Evolutionary conservation across 2,329 filamentous ascomycete genomes (phyloP), one percentile per base, ranked within the genome.

Genomic region (Xylaria sp.): DNA sequence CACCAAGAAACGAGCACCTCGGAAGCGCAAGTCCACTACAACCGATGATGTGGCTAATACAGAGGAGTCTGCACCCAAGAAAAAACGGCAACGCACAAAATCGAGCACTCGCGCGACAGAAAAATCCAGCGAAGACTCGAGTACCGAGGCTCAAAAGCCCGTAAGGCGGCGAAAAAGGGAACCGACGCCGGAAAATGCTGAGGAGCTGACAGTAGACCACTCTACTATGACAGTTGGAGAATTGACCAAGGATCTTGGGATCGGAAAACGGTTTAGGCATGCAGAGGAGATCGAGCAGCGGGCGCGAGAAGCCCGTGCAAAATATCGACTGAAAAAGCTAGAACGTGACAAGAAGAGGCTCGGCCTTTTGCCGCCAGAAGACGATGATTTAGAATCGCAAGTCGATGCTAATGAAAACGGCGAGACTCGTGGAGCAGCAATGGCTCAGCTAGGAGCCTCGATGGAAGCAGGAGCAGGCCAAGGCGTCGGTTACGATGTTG

Each of bases 181-280:
- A 83, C 85, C 17, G 3, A 91, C 89, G 0, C 90, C 90, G 1
- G 88, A 90, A 61, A 87, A 90, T 71, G 87, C 89, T 3, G 89
- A 92, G 74, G 78, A 80, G 27, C 84, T 86, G 66, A 79, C 86
- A 69, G 89, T 95, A 63, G 90, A 94, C 75, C 83, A 88, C 24
- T 85, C 86, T 27, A 86, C 85, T 3, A 85, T 92, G 30, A 92
- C 88, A 62, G 93, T 96, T 89, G 86, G 85, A 51, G 91, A 93
- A 65, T 80, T 96, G 2, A 92, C 89, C 58, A 88, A 86, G 69
- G 91, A 93, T 75, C 82, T 92, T 61, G 85, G 86, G 24, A 90
- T 91, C 64, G 93, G 93, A 65, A 92, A 92, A 77, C 89, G 91
- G 68, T 94, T 93, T 64, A 90, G 89, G 74, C 86, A 90, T 2